A percentile compares a stretch with the other conserved stretches of the same genome.
phyloP scores from a whole-genome alignment of 805 yeast genomes.

The Candida incommunis region DNA sequence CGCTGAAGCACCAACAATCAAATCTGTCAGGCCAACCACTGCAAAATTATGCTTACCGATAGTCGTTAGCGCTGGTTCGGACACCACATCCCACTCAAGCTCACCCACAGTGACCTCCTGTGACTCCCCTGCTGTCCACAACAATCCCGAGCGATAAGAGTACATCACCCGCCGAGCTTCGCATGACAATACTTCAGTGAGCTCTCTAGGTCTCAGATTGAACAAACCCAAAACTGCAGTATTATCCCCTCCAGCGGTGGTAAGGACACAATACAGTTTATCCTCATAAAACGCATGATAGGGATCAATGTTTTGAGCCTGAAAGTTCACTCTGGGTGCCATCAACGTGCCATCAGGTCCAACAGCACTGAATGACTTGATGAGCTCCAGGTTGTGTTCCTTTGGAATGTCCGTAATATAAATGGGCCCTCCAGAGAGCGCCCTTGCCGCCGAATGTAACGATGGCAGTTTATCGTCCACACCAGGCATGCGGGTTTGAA shows the following conservation, averaged over 20 bases:
- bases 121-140: background rate
- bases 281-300: conserved; percentile 5
- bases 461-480: conserved; percentile 4
- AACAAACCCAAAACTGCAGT: conserved; percentile 4
- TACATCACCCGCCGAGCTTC: background rate
- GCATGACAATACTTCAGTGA: conserved; percentile 2
- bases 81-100: background rate
- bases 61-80: background rate
- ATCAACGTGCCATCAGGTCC: background rate
- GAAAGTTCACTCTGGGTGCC: conserved; percentile 5
- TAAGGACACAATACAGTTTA: conserved; percentile 5
- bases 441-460: conserved; percentile 16
- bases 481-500: conserved; percentile 11
- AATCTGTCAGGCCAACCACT: background rate
- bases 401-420: conserved; percentile 16
- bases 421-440: conserved; percentile 20
- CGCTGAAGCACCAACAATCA: background rate
- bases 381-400: conserved; percentile 10
- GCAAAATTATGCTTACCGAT: background rate
- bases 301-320: conserved; percentile 6
- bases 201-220: conserved; percentile 2
- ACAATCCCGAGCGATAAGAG: background rate
- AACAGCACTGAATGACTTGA: conserved; percentile 5
- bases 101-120: background rate
- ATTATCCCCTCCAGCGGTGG: background rate